Conservation (phyloP, 2,329 filamentous ascomycete species). For the Colletotrichum sidae region DNA sequence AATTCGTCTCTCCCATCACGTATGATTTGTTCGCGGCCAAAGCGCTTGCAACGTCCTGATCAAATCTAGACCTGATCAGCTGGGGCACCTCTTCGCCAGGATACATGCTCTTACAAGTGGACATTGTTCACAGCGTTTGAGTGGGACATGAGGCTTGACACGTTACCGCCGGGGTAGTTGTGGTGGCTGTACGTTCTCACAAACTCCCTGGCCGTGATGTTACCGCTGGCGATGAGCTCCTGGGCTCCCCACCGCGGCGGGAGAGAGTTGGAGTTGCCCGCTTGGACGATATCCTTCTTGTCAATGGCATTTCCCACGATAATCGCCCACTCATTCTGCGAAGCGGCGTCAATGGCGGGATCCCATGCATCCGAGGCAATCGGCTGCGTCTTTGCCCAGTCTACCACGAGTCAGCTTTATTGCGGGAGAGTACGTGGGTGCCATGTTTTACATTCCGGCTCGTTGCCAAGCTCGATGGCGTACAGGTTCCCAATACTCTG, state of each 20-base stretch:
- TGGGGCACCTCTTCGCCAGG: too few relatives aligned
- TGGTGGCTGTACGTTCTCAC: conserved; percentile 58
- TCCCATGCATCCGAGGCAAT: conserved; percentile 52
- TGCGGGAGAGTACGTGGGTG: neutral
- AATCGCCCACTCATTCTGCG: conserved; percentile 53
- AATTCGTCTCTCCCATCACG: conserved; percentile 63
- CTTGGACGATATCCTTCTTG: conserved; percentile 51
- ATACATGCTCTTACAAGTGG: neutral
- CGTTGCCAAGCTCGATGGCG: conserved; percentile 68
- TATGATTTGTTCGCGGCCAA: conserved; percentile 54
- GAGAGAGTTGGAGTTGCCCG: conserved; percentile 52
- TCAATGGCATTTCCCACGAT: conserved; percentile 49
- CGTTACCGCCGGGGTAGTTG: conserved; percentile 59
- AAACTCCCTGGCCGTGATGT: conserved; percentile 50
- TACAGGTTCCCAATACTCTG: conserved; percentile 59
- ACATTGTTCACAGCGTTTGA: conserved; percentile 51
- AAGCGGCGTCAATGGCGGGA: conserved; percentile 50
- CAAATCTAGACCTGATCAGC: conserved; percentile 48
- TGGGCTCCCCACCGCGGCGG: conserved; percentile 52
- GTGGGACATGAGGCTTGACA: conserved; percentile 59
- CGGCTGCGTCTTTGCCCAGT: conserved; percentile 51
- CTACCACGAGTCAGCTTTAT: conserved; percentile 38
- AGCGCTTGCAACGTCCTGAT: conserved; percentile 54
- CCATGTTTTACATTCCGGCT: conserved; percentile 61
- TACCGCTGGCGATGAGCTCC: conserved; percentile 52